Conservation (phyloP, 345 rosid species). For the Citrus australasica region DNA sequence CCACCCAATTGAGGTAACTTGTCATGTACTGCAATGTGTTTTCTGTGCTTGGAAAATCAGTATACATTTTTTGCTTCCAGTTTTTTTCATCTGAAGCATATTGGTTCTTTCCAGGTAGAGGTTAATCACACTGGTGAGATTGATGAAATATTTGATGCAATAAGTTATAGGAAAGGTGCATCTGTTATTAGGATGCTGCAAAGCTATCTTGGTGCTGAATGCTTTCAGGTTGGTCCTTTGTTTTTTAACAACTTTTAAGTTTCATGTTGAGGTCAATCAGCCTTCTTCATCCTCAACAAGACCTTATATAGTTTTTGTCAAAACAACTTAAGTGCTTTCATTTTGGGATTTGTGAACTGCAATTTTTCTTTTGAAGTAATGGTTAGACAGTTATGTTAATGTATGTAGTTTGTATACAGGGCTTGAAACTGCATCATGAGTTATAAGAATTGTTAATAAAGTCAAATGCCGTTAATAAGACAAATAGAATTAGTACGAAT, state of each 20-base stretch:
- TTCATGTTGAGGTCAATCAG: not conserved
- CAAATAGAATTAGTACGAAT: not conserved
- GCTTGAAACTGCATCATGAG: not conserved
- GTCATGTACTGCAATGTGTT: not conserved
- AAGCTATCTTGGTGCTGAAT: conserved; percentile 91
- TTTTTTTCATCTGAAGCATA: not conserved
- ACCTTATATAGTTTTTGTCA: not conserved
- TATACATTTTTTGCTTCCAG: not conserved
- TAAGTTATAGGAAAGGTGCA: conserved; percentile 94
- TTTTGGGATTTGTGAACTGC: not conserved
- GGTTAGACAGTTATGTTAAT: not conserved
- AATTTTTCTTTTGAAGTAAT: not conserved
- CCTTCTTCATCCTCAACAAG: not conserved
- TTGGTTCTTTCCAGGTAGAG: conserved; percentile 58
- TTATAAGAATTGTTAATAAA: not conserved
- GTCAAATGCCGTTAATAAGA: not conserved
- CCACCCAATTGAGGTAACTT: conserved; percentile 92
- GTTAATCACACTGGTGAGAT: conserved; percentile 87
- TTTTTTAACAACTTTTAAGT: not conserved
- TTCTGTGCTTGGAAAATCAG: not conserved
- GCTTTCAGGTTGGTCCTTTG: conserved; percentile 68
- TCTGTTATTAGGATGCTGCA: conserved; percentile 94
- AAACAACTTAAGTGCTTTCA: not conserved
- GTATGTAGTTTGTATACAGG: not conserved
- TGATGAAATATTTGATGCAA: conserved; percentile 93